Percentiles rank a stretch among this genome's conserved stretches.
Conservation (phyloP, 1,284 basidiomycete species). For the Trametes pubescens region DNA sequence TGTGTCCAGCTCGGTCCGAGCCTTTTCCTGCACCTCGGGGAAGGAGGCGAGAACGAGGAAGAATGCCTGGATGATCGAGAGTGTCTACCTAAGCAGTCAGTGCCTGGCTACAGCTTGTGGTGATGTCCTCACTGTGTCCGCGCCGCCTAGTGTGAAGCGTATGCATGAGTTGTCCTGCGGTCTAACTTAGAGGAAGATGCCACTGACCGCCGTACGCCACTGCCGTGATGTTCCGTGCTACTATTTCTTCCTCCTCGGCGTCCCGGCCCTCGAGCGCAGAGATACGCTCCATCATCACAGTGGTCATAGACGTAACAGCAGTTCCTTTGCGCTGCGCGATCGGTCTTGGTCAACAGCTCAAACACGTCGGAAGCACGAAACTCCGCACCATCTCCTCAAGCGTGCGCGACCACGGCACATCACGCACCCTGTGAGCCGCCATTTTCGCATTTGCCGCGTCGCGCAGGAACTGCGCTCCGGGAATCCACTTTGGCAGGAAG, state of each 20-base stretch:
- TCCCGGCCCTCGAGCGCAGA: neutral
- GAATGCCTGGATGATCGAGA: slow-evolving; percentile 26
- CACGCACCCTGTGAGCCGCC: slow-evolving; percentile 1
- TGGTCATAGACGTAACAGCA: slow-evolving; percentile 8
- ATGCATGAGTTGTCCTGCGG: too few species aligned
- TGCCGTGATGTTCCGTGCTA: slow-evolving; percentile 5
- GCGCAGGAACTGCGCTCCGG: slow-evolving; percentile 21
- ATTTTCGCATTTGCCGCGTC: slow-evolving; percentile 9
- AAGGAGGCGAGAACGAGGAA: slow-evolving; percentile 40
- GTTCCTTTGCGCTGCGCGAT: slow-evolving; percentile 2
- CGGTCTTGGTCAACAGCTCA: neutral
- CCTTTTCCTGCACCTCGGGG: slow-evolving; percentile 39
- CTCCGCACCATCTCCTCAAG: slow-evolving; percentile 1
- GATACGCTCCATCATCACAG: slow-evolving; percentile 10
- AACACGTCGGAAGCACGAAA: neutral
- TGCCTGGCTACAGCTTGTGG: too few species aligned
- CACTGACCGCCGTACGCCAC: slow-evolving; percentile 4
- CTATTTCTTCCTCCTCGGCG: slow-evolving; percentile 14
- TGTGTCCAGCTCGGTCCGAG: slow-evolving; percentile 42
- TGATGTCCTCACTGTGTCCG: neutral
- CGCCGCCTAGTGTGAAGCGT: neutral
- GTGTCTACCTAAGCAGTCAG: slow-evolving; percentile 9
- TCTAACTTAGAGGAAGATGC: neutral
- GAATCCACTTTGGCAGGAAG: slow-evolving; percentile 15
- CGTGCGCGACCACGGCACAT: slow-evolving; percentile 16